These are phyloP conservation scores for Papiliotrema flavescens DNA, from an alignment of 1,284 basidiomycete species.

Conservation along the genomic window DNA sequence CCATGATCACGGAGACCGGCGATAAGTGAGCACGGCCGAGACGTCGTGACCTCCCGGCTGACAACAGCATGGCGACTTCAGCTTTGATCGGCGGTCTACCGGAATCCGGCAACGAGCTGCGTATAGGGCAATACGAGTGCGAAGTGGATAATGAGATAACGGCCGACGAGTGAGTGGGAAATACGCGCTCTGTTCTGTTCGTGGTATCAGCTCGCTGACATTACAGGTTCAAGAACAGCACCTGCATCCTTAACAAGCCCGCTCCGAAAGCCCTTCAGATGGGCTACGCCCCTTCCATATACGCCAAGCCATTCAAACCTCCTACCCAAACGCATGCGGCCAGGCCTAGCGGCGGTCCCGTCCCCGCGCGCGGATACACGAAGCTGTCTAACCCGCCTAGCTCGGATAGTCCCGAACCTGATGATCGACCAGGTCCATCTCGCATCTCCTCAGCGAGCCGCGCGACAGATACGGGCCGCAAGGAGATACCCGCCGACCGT, in stretches of 20 bases:
- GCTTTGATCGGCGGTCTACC: slow-evolving; percentile 23
- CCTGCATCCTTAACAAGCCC: slow-evolving; percentile 28
- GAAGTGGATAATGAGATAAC: slow-evolving; percentile 31
- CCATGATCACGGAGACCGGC: slow-evolving; percentile 52
- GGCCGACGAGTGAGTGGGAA: slow-evolving; percentile 28
- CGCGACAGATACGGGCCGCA: not conserved
- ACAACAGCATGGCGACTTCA: slow-evolving; percentile 29
- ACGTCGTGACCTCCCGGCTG: not conserved
- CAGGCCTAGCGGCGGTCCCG: slow-evolving; percentile 11
- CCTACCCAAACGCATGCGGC: slow-evolving; percentile 22
- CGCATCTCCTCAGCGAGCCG: not conserved
- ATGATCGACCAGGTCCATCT: slow-evolving; percentile 8
- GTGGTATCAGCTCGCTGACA: no score
- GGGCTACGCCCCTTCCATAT: slow-evolving; percentile 17
- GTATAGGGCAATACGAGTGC: slow-evolving; percentile 65
- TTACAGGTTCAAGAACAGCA: slow-evolving; percentile 25
- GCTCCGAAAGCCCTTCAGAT: slow-evolving; percentile 7
- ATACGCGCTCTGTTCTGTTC: not conserved
- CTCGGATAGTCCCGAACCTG: not conserved
- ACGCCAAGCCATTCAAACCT: slow-evolving; percentile 31
- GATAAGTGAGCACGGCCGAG: slow-evolving; percentile 30
- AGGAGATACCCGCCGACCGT: slow-evolving; percentile 18
- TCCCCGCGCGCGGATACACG: slow-evolving; percentile 8
- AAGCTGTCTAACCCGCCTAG: not conserved
- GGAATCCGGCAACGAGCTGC: slow-evolving; percentile 50